Evolutionary conservation across 2,329 filamentous ascomycete species (phyloP).

Genomic region (Zasmidium citrigriseum): DNA sequence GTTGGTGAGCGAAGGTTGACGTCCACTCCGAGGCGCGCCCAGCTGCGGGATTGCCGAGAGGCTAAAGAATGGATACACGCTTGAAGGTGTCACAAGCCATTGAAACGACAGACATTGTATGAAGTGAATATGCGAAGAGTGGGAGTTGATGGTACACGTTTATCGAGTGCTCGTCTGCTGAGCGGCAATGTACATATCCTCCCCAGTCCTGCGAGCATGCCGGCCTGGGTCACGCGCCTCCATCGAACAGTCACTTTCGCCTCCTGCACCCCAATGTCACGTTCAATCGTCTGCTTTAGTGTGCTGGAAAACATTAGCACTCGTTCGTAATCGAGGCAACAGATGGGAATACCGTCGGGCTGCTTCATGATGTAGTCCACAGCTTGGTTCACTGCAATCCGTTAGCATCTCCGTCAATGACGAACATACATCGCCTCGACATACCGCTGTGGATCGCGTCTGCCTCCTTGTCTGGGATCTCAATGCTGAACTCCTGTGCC

Average conservation of each 20-base stretch:
- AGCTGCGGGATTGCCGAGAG: background rate
- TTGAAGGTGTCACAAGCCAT: background rate
- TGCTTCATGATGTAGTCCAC: slow-evolving; percentile 92
- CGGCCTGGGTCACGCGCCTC: slow-evolving; percentile 12
- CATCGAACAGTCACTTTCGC: slow-evolving; percentile 1
- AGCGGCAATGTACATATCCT: slow-evolving; percentile 34
- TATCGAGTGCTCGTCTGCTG: slow-evolving; percentile 25
- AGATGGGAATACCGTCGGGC: slow-evolving; percentile 73
- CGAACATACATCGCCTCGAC: slow-evolving; percentile 34
- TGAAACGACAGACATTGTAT: background rate
- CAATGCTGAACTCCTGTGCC: slow-evolving; percentile 76
- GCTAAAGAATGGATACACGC: background rate
- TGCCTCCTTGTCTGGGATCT: slow-evolving; percentile 97
- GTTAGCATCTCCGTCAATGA: slow-evolving; percentile 32
- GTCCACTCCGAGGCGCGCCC: background rate
- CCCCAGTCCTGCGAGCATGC: slow-evolving; percentile 15
- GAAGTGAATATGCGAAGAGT: background rate
- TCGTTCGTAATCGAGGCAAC: no score
- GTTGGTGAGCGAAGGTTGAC: background rate
- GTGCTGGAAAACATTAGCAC: slow-evolving; percentile 30
- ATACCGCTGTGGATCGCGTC: slow-evolving; percentile 91
- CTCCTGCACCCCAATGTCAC: slow-evolving; percentile 1
- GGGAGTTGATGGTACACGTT: slow-evolving; percentile 32
- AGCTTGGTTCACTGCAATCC: slow-evolving; percentile 77
- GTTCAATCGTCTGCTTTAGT: slow-evolving; percentile 26